These are phyloP conservation scores for Amanita subjunquillea DNA, from an alignment of 768 basidiomycete genomes.

Conservation along the genomic window DNA sequence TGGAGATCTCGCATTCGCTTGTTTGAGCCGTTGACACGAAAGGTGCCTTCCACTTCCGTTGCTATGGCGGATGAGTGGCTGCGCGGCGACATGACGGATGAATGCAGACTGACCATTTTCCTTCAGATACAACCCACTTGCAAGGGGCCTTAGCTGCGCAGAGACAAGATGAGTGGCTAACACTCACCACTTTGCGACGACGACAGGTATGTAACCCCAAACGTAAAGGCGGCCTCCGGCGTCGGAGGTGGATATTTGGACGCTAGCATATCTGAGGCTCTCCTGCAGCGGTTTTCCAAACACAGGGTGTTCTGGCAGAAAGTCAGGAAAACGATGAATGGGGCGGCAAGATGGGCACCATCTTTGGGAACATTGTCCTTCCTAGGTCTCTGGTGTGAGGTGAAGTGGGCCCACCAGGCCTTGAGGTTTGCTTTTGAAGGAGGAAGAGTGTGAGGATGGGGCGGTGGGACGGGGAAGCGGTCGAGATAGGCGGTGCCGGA, in stretches of 20 bases:
- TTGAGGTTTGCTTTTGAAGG: slow-evolving; percentile 53
- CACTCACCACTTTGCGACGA: slow-evolving; percentile 91
- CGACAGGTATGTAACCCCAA: slow-evolving; percentile 93
- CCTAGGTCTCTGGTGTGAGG: slow-evolving; percentile 51
- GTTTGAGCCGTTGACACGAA: slow-evolving; percentile 91
- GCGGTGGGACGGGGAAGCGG: neutral
- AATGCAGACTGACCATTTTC: slow-evolving; percentile 59
- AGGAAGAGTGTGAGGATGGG: slow-evolving; percentile 9
- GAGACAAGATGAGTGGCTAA: slow-evolving; percentile 2
- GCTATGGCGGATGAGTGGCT: slow-evolving; percentile 28
- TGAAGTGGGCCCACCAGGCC: slow-evolving; percentile 80
- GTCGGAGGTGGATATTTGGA: slow-evolving; percentile 88
- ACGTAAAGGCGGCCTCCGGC: slow-evolving; percentile 76
- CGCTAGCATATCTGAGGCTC: slow-evolving; percentile 77
- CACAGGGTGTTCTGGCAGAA: slow-evolving; percentile 39
- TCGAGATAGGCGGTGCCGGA: neutral
- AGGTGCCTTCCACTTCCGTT: slow-evolving; percentile 88
- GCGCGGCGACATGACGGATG: slow-evolving; percentile 2
- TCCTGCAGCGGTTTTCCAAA: slow-evolving; percentile 83
- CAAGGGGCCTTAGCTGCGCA: slow-evolving; percentile 2
- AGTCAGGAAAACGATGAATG: slow-evolving; percentile 13
- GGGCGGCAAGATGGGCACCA: slow-evolving; percentile 9
- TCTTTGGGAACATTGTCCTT: slow-evolving; percentile 39
- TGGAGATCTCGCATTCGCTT: slow-evolving; percentile 96
- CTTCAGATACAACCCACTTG: slow-evolving; percentile 87